A percentile compares a stretch with the other conserved stretches of the same genome.
These are phyloP conservation scores for Thuja plicata DNA, from an alignment of 83 land plant species.

Conservation along the genomic window DNA sequence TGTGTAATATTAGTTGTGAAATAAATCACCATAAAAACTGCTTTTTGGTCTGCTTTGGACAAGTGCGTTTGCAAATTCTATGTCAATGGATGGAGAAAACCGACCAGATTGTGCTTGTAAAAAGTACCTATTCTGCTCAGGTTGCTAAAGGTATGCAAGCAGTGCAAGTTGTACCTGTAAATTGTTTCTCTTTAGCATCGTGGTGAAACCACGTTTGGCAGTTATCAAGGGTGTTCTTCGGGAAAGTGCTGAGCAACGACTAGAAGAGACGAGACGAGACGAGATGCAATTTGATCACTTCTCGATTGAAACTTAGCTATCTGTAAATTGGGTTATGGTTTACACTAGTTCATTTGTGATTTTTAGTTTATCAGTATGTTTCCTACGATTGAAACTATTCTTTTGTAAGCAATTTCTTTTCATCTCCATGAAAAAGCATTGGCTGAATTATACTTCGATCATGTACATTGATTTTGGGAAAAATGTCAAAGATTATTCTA, in stretches of 20 bases:
- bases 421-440: background rate
- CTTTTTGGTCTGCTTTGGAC: background rate
- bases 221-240: background rate
- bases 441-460: too few species aligned
- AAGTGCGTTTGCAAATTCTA: constrained; percentile 4
- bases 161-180: background rate
- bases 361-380: constrained; percentile 4
- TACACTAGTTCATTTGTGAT: constrained; percentile 3
- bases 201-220: background rate
- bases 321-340: constrained; percentile 3
- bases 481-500: background rate
- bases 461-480: background rate
- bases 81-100: constrained; percentile 7
- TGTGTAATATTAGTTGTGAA: background rate
- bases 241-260: background rate
- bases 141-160: background rate
- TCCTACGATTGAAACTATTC: constrained; percentile 1
- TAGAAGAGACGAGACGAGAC: background rate
- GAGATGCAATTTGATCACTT: background rate
- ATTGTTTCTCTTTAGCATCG: background rate
- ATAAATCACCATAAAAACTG: constrained; percentile 12
- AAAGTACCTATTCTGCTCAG: background rate
- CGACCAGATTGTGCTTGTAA: constrained; percentile 6
- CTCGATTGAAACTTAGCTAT: background rate
- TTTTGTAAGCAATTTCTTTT: background rate